A percentile compares a stretch with the other conserved stretches of the same genome.
Evolutionary conservation across 2,329 filamentous ascomycete genomes (phyloP).

Genomic region (Bisporella sp.): DNA sequence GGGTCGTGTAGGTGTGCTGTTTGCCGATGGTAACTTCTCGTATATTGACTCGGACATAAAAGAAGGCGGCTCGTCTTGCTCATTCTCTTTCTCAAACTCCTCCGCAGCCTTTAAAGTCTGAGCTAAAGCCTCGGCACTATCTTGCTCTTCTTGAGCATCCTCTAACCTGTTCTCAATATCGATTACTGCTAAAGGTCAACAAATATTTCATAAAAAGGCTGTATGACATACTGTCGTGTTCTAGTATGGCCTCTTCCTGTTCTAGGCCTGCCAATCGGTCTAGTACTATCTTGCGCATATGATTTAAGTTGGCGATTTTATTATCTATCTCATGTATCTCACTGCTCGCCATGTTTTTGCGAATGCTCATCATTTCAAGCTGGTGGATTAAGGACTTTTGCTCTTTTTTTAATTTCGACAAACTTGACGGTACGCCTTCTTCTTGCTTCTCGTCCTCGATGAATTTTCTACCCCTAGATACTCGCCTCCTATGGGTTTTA

Average conservation of each 20-base stretch:
- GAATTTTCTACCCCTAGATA: constrained; percentile 70
- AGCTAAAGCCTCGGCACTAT: constrained; percentile 51
- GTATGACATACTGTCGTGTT: constrained; percentile 60
- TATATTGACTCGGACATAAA: constrained; percentile 99
- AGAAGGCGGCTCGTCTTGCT: constrained; percentile 40
- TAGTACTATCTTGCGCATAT: constrained; percentile 86
- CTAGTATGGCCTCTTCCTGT: constrained; percentile 81
- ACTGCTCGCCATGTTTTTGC: constrained; percentile 95
- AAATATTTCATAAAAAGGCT: neutral
- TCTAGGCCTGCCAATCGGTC: constrained; percentile 81
- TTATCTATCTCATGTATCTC: constrained; percentile 96
- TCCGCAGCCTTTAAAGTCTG: constrained; percentile 31
- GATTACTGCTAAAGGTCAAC: constrained; percentile 39
- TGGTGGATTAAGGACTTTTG: constrained; percentile 74
- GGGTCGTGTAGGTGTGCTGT: constrained; percentile 42
- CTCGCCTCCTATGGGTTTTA: constrained; percentile 62
- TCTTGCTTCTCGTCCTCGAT: constrained; percentile 54
- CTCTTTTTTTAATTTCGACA: constrained; percentile 72
- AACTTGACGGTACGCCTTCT: constrained; percentile 53
- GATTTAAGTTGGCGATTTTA: constrained; percentile 88
- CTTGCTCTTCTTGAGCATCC: constrained; percentile 50
- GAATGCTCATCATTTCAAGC: constrained; percentile 82
- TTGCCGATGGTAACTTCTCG: constrained; percentile 67
- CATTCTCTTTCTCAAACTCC: constrained; percentile 34
- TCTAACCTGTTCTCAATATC: constrained; percentile 57